Evolutionary conservation across 345 rosid species (phyloP).

Genomic region (Gossypium turneri): DNA sequence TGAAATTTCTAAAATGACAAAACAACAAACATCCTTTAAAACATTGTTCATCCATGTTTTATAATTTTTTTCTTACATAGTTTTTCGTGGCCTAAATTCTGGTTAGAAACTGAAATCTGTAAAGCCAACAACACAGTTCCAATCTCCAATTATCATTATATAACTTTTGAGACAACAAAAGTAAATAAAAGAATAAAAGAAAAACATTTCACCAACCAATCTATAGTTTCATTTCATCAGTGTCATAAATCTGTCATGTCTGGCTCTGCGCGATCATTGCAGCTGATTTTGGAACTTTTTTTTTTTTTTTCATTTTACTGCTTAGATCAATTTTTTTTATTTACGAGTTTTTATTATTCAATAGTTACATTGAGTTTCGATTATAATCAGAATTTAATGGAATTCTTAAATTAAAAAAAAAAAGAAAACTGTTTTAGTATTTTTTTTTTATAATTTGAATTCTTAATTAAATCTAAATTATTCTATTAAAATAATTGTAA

Average conservation of each 20-base stretch:
- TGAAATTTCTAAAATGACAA: background rate
- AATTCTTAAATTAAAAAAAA: no score
- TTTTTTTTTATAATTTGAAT: no score
- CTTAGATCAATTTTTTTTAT: background rate
- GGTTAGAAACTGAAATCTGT: background rate
- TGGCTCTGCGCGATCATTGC: constrained; percentile 12
- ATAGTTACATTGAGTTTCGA: no score
- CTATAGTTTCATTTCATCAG: constrained; percentile 3
- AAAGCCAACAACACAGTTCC: background rate
- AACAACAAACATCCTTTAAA: background rate
- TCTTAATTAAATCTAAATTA: background rate
- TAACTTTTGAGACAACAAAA: background rate
- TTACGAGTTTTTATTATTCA: no score
- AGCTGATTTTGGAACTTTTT: background rate
- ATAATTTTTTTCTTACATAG: background rate
- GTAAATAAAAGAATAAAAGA: background rate
- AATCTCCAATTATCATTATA: background rate
- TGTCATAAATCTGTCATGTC: constrained; percentile 7
- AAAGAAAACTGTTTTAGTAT: no score
- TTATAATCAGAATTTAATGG: no score
- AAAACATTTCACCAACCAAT: background rate
- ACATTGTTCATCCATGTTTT: background rate
- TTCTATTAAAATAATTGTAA: background rate
- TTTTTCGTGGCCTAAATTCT: background rate
- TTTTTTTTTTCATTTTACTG: background rate